These are phyloP conservation scores for Taphrina pruni DNA, from an alignment of 1,139 yeast genomes.

Conservation along the genomic window DNA sequence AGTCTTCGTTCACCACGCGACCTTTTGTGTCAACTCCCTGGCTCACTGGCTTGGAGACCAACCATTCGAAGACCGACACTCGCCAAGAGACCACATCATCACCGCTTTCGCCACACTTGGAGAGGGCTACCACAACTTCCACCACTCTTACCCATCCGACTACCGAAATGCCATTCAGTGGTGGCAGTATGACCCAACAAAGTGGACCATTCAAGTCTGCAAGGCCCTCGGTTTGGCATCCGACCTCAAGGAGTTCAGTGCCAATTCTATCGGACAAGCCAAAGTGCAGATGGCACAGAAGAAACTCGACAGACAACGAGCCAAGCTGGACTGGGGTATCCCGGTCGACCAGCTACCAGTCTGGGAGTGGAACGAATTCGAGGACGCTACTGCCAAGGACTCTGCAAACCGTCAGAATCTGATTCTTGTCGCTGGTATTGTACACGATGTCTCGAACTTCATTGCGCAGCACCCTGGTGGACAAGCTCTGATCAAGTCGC, in stretches of 20 bases:
- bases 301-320: slow-evolving; percentile 82
- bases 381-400: slow-evolving; percentile 63
- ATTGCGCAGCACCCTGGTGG: slow-evolving; percentile 98
- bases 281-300: slow-evolving; percentile 94
- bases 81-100: slow-evolving; percentile 93
- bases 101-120: slow-evolving; percentile 97
- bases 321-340: slow-evolving; percentile 89
- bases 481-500: slow-evolving; percentile 79
- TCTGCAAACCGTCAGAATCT: slow-evolving; percentile 56
- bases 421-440: slow-evolving; percentile 89
- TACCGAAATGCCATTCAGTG: slow-evolving; percentile 97
- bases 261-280: slow-evolving; percentile 96
- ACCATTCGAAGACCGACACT: slow-evolving; percentile 93
- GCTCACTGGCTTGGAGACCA: slow-evolving; percentile 99
- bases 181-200: slow-evolving; percentile 99
- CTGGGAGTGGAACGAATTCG: slow-evolving; percentile 85
- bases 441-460: slow-evolving; percentile 85
- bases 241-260: slow-evolving; percentile 90
- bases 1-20: slow-evolving; percentile 90
- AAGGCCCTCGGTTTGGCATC: slow-evolving; percentile 85
- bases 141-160: slow-evolving; percentile 98
- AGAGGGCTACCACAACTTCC: slow-evolving; percentile 99
- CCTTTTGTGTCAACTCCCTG: slow-evolving; percentile 96
- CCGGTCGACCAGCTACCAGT: slow-evolving; percentile 83
- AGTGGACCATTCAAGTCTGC: slow-evolving; percentile 70